Percentiles rank a stretch among this genome's conserved stretches.
Evolutionary conservation across 169 alveolate genomes (phyloP).

Genomic region (Cryptosporidium andersoni): DNA sequence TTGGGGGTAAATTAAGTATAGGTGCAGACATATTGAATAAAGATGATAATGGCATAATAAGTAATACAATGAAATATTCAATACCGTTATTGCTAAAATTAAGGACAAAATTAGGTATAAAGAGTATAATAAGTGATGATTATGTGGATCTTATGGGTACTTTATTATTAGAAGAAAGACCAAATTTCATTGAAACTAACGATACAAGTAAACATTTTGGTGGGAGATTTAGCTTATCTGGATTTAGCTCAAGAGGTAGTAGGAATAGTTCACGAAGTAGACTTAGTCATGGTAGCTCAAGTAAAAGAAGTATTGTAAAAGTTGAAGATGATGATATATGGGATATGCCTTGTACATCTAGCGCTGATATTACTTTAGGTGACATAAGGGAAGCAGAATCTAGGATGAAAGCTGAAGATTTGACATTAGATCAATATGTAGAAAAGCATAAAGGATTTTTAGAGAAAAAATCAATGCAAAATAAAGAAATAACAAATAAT

Average conservation of each 20-base stretch:
- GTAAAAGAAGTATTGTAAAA: constrained; percentile 43
- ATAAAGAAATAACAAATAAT: constrained; percentile 3
- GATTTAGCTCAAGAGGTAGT: constrained; percentile 39
- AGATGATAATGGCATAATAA: background rate
- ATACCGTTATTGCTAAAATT: constrained; percentile 14
- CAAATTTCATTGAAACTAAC: constrained; percentile 1
- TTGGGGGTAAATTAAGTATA: too few relatives aligned
- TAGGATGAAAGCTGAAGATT: constrained; percentile 66
- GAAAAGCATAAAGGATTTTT: constrained; percentile 32
- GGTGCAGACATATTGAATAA: too few relatives aligned
- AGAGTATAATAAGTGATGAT: background rate
- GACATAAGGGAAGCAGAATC: constrained; percentile 64
- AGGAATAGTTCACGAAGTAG: constrained; percentile 38
- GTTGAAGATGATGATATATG: constrained; percentile 39
- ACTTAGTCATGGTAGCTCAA: background rate
- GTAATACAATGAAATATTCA: constrained; percentile 1
- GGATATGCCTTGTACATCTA: constrained; percentile 69
- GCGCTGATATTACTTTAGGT: constrained; percentile 51
- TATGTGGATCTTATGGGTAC: constrained; percentile 1
- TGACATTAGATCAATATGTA: constrained; percentile 60
- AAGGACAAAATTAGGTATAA: background rate
- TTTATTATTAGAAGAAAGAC: constrained; percentile 27
- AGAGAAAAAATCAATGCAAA: constrained; percentile 8
- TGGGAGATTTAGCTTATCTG: constrained; percentile 51
- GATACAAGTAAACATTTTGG: constrained; percentile 36